phyloP scores from a whole-genome alignment of 345 rosid genomes.

The Excoecaria agallocha region DNA sequence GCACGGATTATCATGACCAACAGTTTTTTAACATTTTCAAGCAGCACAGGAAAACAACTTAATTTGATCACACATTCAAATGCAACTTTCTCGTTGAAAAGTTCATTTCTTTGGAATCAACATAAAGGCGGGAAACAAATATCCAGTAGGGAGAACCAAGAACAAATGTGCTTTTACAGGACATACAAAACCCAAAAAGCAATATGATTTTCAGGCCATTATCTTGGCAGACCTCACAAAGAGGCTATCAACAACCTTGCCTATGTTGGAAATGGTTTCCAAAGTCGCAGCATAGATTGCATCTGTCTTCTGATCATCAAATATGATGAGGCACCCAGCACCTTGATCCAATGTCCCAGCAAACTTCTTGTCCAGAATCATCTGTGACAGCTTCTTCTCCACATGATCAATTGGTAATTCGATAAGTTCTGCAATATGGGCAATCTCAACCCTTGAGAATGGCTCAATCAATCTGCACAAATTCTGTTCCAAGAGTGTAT shows the following conservation, averaged over 20 bases:
- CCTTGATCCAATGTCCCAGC: constrained; percentile 97
- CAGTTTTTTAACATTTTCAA: too few species aligned
- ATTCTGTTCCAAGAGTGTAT: constrained; percentile 86
- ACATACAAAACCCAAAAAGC: too few species aligned
- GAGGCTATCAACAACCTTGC: constrained; percentile 94
- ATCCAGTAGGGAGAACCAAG: too few species aligned
- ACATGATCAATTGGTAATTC: constrained; percentile 69
- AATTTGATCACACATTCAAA: too few species aligned
- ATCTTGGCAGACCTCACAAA: constrained; percentile 94
- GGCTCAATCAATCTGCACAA: constrained; percentile 95
- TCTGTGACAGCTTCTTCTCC: constrained; percentile 94
- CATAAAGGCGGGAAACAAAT: too few species aligned
- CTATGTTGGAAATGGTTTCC: constrained; percentile 87
- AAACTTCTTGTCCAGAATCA: constrained; percentile 94
- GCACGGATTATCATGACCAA: too few species aligned
- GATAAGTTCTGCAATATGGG: constrained; percentile 80
- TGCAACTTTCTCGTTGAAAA: too few species aligned
- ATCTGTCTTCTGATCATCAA: constrained; percentile 83
- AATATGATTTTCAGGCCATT: constrained; percentile 45
- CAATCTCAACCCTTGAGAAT: constrained; percentile 84
- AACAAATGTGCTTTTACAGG: too few species aligned
- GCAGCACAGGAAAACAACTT: too few species aligned
- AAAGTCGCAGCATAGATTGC: constrained; percentile 80
- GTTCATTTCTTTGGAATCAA: too few species aligned
- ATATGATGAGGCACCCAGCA: constrained; percentile 91